These are phyloP conservation scores for Sarocladium strictum DNA, from an alignment of 2,329 filamentous ascomycete species.

Conservation along the genomic window DNA sequence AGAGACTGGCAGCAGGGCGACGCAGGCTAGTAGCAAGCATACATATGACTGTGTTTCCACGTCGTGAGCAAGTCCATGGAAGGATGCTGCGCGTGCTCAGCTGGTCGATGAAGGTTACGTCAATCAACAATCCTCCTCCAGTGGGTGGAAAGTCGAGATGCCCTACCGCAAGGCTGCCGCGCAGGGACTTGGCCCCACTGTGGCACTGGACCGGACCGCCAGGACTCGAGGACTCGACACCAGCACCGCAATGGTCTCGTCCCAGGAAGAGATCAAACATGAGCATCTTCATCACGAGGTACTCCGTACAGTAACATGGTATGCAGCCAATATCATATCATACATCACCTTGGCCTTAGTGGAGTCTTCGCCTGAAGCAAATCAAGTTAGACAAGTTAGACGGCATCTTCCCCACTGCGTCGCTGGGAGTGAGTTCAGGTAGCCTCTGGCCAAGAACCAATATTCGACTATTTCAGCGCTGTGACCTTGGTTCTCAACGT, in stretches of 20 bases:
- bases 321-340: no score
- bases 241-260: no score
- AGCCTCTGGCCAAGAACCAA: neutral
- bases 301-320: no score
- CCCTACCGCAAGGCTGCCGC: neutral
- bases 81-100: no score
- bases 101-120: neutral
- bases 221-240: no score
- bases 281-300: no score
- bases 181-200: neutral
- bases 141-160: neutral
- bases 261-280: no score
- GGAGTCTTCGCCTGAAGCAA: neutral
- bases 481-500: neutral
- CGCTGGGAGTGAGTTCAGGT: neutral
- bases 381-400: no score
- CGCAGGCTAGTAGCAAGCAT: slow-evolving; percentile 20
- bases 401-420: neutral
- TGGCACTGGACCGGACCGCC: neutral
- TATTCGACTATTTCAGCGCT: neutral
- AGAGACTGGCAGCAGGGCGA: slow-evolving; percentile 14
- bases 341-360: no score
- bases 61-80: no score
- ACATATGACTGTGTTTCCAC: slow-evolving; percentile 11
- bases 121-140: neutral